A percentile compares a stretch with the other conserved stretches of the same genome.
Conservation (phyloP, 768 basidiomycete genomes). For the Russula emetica region DNA sequence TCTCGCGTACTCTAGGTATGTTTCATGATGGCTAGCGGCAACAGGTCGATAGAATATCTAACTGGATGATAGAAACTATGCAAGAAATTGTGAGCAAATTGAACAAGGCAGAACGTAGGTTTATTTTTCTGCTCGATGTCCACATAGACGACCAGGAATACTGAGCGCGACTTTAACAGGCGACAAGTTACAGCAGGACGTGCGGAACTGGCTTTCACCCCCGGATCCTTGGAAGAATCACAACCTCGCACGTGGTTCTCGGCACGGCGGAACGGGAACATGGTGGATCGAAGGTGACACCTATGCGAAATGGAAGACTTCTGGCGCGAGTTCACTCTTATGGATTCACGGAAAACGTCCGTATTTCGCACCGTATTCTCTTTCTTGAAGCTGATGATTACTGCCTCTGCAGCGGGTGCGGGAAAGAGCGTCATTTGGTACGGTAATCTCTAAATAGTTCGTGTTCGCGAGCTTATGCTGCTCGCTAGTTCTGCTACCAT, state of each 20-base stretch:
- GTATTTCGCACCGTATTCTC: not conserved
- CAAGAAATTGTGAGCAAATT: not conserved
- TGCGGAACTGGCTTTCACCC: constrained; percentile 5
- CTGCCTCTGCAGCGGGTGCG: not conserved
- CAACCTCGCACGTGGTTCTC: not conserved
- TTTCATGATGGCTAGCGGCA: not conserved
- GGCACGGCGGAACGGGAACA: not conserved
- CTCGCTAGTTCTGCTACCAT: not conserved
- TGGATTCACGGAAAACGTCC: constrained; percentile 15
- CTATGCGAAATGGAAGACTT: constrained; percentile 1
- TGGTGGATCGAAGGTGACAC: not conserved
- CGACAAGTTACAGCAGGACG: not conserved
- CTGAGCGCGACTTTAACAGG: not conserved
- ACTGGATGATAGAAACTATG: not conserved
- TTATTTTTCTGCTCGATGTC: not conserved
- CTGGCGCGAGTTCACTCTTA: not conserved
- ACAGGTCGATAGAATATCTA: not conserved
- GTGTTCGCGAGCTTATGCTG: not conserved
- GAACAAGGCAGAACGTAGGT: not conserved
- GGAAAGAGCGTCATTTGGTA: constrained; percentile 13
- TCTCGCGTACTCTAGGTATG: not conserved
- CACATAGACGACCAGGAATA: no score
- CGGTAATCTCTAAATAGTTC: not conserved
- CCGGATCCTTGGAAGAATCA: constrained; percentile 13
- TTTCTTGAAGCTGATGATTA: not conserved